Percentiles rank a stretch among this genome's conserved stretches.
Evolutionary conservation across 768 basidiomycete species (phyloP).

Genomic region (Exsudoporus frostii): DNA sequence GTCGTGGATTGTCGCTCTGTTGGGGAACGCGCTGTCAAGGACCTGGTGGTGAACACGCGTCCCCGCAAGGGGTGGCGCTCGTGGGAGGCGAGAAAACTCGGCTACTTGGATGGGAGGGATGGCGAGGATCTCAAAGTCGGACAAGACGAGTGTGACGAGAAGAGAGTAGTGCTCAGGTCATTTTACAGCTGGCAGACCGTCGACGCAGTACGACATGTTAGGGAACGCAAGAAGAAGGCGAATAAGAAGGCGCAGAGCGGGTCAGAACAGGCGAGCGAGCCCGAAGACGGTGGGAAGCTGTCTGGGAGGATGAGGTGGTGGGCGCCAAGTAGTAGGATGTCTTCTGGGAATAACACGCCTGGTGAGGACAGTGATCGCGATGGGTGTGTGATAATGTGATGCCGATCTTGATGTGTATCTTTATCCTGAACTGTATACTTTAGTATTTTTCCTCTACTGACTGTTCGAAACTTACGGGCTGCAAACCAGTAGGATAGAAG

Average conservation of each 20-base stretch:
- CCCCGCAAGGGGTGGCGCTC: constrained; percentile 72
- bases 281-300: constrained; percentile 26
- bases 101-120: constrained; percentile 70
- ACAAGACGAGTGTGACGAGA: constrained; percentile 79
- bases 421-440: constrained; percentile 28
- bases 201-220: constrained; percentile 63
- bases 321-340: constrained; percentile 45
- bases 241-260: constrained; percentile 42
- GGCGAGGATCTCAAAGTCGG: constrained; percentile 62
- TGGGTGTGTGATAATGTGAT: constrained; percentile 67
- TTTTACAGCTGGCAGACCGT: constrained; percentile 88
- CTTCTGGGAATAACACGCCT: constrained; percentile 51
- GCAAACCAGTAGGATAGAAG: constrained; percentile 9
- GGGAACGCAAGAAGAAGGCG: constrained; percentile 60
- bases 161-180: constrained; percentile 72
- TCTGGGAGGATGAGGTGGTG: constrained; percentile 31
- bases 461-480: constrained; percentile 14
- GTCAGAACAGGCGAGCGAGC: constrained; percentile 31
- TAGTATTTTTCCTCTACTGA: constrained; percentile 19
- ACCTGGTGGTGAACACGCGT: constrained; percentile 54
- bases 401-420: constrained; percentile 22
- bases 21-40: constrained; percentile 58
- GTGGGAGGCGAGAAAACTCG: constrained; percentile 67
- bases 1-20: constrained; percentile 77
- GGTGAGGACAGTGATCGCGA: constrained; percentile 48